These are phyloP conservation scores for Viridothelium virens DNA, from an alignment of 495 filamentous ascomycete genomes.

Conservation along the genomic window DNA sequence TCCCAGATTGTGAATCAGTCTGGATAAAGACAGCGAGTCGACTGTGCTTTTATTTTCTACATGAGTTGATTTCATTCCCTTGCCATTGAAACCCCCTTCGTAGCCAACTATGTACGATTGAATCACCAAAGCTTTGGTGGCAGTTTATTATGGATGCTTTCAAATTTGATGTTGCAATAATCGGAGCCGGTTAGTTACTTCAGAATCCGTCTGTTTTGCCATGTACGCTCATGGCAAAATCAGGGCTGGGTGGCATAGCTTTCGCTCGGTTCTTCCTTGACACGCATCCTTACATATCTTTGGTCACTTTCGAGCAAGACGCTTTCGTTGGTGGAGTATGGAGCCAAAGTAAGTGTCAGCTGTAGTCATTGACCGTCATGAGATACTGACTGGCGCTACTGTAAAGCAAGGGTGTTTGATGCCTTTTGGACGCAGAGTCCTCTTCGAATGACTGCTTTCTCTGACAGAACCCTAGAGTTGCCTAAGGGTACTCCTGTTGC, in stretches of 20 bases:
- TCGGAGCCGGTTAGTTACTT: neutral
- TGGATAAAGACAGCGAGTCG: no score
- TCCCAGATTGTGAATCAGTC: no score
- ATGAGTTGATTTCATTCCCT: no score
- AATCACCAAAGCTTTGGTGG: no score
- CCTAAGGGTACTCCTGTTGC: conserved; percentile 24
- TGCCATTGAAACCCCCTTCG: no score
- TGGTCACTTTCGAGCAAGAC: neutral
- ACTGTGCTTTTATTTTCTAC: no score
- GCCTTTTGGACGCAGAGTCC: conserved; percentile 40
- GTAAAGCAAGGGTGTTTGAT: conserved; percentile 27
- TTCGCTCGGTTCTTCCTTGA: neutral
- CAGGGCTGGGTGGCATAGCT: neutral
- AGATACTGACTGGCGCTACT: neutral
- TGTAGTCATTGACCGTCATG: neutral
- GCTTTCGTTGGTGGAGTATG: neutral
- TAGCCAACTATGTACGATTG: no score
- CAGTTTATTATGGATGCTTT: neutral
- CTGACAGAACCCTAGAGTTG: conserved; percentile 32
- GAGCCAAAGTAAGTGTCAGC: neutral
- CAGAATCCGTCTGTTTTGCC: neutral
- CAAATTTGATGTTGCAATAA: neutral
- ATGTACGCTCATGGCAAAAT: neutral
- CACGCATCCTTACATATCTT: neutral
- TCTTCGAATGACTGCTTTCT: conserved; percentile 35